Evolutionary conservation across 768 basidiomycete genomes (phyloP).

Genomic region (Megacollybia marginata): DNA sequence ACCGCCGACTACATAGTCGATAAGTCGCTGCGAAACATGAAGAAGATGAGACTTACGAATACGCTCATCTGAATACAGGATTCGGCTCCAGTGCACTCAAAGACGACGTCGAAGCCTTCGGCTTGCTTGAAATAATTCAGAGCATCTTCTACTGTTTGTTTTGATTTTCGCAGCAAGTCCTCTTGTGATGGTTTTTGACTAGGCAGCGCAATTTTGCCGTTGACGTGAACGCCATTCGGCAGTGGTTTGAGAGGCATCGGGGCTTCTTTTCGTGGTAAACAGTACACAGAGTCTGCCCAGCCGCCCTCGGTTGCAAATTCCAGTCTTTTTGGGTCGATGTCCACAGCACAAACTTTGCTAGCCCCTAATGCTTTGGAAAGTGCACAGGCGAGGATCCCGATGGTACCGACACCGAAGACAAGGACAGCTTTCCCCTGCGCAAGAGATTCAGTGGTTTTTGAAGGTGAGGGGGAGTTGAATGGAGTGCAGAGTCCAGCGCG

Average conservation of each 20-base stretch:
- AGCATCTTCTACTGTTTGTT: conserved; percentile 43
- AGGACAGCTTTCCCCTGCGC: conserved; percentile 61
- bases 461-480: conserved; percentile 3
- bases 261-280: conserved; percentile 28
- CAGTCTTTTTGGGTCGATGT: conserved; percentile 80
- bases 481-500: conserved; percentile 27
- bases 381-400: conserved; percentile 84
- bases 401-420: conserved; percentile 89
- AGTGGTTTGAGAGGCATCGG: conserved; percentile 1
- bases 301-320: conserved; percentile 70
- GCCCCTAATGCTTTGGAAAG: conserved; percentile 71
- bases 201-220: conserved; percentile 22
- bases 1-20: background rate
- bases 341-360: conserved; percentile 63
- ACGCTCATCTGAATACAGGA: conserved; percentile 87
- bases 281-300: conserved; percentile 70
- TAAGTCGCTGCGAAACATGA: background rate
- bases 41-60: conserved; percentile 50
- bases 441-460: conserved; percentile 5
- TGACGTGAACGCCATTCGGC: conserved; percentile 1
- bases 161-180: conserved; percentile 53
- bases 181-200: conserved; percentile 39
- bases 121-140: conserved; percentile 49
- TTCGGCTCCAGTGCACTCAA: conserved; percentile 95
- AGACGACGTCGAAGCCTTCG: conserved; percentile 87